These are phyloP conservation scores for Saccharata proteae DNA, from an alignment of 2,329 filamentous ascomycete genomes.

Conservation along the genomic window DNA sequence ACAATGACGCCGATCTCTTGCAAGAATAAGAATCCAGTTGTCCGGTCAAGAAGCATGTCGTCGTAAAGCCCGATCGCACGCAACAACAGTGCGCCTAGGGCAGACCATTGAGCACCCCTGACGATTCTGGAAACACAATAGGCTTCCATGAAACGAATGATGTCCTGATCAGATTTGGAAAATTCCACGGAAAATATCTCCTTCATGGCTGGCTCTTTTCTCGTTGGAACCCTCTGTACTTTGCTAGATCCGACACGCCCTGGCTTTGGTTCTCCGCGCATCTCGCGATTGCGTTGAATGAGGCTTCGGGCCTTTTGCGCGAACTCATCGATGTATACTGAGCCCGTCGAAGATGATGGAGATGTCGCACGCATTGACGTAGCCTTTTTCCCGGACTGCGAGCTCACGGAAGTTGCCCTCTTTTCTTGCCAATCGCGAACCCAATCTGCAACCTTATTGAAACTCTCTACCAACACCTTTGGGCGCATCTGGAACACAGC, in stretches of 20 bases:
- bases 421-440: slow-evolving; percentile 44
- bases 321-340: slow-evolving; percentile 24
- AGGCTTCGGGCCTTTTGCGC: slow-evolving; percentile 28
- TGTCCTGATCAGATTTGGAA: slow-evolving; percentile 38
- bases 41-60: slow-evolving; percentile 33
- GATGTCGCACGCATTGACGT: slow-evolving; percentile 5
- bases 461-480: slow-evolving; percentile 38
- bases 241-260: slow-evolving; percentile 29
- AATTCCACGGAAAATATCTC: slow-evolving; percentile 27
- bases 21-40: slow-evolving; percentile 51
- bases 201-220: slow-evolving; percentile 12
- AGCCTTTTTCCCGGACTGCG: too few species aligned
- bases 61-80: slow-evolving; percentile 53
- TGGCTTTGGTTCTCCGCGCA: slow-evolving; percentile 21
- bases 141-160: slow-evolving; percentile 57
- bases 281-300: slow-evolving; percentile 26
- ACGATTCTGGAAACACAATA: slow-evolving; percentile 30
- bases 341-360: slow-evolving; percentile 12
- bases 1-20: slow-evolving; percentile 63
- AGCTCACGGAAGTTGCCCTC: slow-evolving; percentile 20
- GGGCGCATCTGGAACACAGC: slow-evolving; percentile 53
- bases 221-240: slow-evolving; percentile 13
- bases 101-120: slow-evolving; percentile 45
- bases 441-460: slow-evolving; percentile 40
- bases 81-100: slow-evolving; percentile 53